Base-by-base conservation (phyloP, 306 rosid species). In the Cyamopsis tetragonoloba region DNA sequence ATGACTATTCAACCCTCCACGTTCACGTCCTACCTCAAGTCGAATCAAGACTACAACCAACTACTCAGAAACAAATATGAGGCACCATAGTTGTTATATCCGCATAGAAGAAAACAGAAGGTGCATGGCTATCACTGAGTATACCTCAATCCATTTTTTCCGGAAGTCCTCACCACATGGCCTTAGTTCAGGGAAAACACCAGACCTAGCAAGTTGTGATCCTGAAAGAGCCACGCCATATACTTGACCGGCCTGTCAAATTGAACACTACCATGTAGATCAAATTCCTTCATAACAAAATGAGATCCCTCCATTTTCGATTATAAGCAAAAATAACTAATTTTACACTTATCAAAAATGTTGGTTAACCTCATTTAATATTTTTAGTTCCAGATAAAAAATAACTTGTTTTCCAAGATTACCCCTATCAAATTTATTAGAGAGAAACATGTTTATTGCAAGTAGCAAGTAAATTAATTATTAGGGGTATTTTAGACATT, bases 141-240 rank as follows among this genome's bases (percentile, higher is more conserved):
- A 43, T 82, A 87, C 98, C 98, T 89, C 98, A 77, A 93, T 79
- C 98, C 98, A 93, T 82, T 93, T 89, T 78, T 88, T 89, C 39
- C 86, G 86, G 55, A 77, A 72, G 70, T 89, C 98, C 81, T 93
- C 98, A 48, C 91, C 75, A 44, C 86, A 81, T 4, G 84, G 68
- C 74, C 84, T 88, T 80, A 76, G 84, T 65, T 93, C 98, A 11
- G 98, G 98, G 68, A 83, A 93, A 61, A 83, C 37, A 43, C 91
- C 87, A 7, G 97, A 82, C 83, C 87, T 89, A 17, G 86, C 84
- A 71, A 89, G 86, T 49, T 84, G 89, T 42, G 88, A 73, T 71
- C 87, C 97, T 46, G 91, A 83, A 79, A 93, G 98, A 70, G 97
- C 87, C 74, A 81, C 90, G 4, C 96, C 96, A 73, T 93, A 93